Conservation (phyloP, 805 yeast genomes). For the Saturnispora dispora region DNA sequence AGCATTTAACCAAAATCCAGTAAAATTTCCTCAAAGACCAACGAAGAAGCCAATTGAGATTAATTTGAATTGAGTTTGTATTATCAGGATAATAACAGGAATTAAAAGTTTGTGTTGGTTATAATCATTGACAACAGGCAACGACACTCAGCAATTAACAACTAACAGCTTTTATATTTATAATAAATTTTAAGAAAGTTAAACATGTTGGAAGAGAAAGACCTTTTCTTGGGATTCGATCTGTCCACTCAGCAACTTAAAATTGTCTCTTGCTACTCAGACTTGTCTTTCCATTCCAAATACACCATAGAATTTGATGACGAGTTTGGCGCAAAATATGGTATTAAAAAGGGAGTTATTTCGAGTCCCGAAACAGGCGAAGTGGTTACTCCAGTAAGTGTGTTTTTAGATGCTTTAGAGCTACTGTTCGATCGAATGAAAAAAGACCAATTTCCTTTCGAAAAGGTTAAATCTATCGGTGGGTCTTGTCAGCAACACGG, state of each 20-base stretch:
- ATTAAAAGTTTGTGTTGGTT: background rate
- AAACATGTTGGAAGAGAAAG: constrained; percentile 7
- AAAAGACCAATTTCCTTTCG: constrained; percentile 45
- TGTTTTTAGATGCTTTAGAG: constrained; percentile 86
- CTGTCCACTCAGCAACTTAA: constrained; percentile 86
- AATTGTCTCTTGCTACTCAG: constrained; percentile 51
- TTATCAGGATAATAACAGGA: background rate
- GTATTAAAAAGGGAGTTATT: constrained; percentile 67
- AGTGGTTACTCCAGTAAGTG: constrained; percentile 70
- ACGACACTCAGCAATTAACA: too few species aligned
- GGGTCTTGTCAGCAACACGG: constrained; percentile 95
- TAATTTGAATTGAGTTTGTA: constrained; percentile 3
- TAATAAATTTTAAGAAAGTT: background rate
- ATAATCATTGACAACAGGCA: too few species aligned
- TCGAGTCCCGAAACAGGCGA: constrained; percentile 45
- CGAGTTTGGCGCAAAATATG: constrained; percentile 41
- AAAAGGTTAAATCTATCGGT: constrained; percentile 52
- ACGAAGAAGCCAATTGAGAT: constrained; percentile 8
- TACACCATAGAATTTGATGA: constrained; percentile 75
- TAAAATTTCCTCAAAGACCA: constrained; percentile 36
- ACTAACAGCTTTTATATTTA: background rate
- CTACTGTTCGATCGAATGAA: constrained; percentile 45
- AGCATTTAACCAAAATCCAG: constrained; percentile 39
- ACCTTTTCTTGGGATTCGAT: constrained; percentile 62
- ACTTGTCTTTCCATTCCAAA: constrained; percentile 39